Percentiles rank a stretch among this genome's conserved stretches.
Evolutionary conservation across 805 yeast species (phyloP).

Genomic region (Candida maris): DNA sequence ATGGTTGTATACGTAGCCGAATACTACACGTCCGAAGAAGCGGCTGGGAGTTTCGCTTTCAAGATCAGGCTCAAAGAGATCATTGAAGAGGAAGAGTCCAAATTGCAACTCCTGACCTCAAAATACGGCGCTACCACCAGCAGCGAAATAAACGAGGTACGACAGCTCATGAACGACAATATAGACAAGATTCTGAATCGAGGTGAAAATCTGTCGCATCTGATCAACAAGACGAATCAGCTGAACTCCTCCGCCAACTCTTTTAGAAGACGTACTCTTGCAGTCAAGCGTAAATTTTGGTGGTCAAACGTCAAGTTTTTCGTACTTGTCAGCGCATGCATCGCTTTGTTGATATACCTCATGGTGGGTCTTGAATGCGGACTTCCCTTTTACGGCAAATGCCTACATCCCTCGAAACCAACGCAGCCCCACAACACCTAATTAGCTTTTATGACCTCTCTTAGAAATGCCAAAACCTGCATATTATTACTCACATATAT

Average conservation of each 20-base stretch:
- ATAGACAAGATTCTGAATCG: slow-evolving; percentile 68
- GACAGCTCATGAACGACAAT: slow-evolving; percentile 67
- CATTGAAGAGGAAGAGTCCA: slow-evolving; percentile 50
- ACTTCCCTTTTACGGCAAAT: slow-evolving; percentile 43
- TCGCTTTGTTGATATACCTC: slow-evolving; percentile 39
- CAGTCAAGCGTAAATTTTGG: slow-evolving; percentile 67
- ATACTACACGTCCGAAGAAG: slow-evolving; percentile 18
- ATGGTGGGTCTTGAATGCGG: slow-evolving; percentile 52
- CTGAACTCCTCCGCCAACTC: slow-evolving; percentile 63
- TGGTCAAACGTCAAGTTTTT: slow-evolving; percentile 52
- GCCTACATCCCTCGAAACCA: slow-evolving; percentile 34
- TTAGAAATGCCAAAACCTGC: not conserved
- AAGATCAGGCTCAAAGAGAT: slow-evolving; percentile 55
- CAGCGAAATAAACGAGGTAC: slow-evolving; percentile 61
- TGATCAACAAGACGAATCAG: slow-evolving; percentile 77
- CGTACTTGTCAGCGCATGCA: slow-evolving; percentile 25
- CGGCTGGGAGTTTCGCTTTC: slow-evolving; percentile 40
- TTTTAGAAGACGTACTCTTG: slow-evolving; percentile 65
- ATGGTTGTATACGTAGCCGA: slow-evolving; percentile 40
- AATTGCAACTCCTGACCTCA: slow-evolving; percentile 38
- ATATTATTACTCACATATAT: not conserved
- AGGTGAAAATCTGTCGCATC: slow-evolving; percentile 68
- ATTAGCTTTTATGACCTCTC: too few species aligned
- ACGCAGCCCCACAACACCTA: slow-evolving; percentile 21
- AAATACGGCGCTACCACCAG: slow-evolving; percentile 32